Base-by-base conservation (phyloP, 192 early-diverging fungal genomes). In the Spizellomyces punctatus region DNA sequence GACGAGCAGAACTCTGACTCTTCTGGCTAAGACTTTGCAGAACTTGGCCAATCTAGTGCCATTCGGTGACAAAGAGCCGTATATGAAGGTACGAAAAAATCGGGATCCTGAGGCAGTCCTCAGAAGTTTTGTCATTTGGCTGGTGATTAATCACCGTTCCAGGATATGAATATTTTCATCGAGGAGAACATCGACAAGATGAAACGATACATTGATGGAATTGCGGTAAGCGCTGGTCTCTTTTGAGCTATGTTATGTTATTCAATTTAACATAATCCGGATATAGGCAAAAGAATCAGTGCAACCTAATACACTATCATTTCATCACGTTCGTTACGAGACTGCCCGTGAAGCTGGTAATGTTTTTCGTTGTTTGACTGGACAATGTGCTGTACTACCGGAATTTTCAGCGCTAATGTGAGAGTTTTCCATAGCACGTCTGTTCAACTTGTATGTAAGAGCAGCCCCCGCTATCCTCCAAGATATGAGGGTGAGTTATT, bases 11-110 rank as follows among this genome's bases (percentile, higher is more conserved):
- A 82, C 72, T 6, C 64, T 82, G n/a, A 82, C 79, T 0, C 54
- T 82, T 2, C 58, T 81, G 36, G 81, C 80, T 48, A 82, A 82
- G 60, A 77, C 64, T 14, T 47, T 83, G 41, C 81, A 82, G 54
- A 83, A 80, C 48, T 56, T 82, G 16, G 81, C 81, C 4, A 82
- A 82, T 54, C 74, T 82, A 46, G 68, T 71, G 6, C 43, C 67
- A 7, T 82, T 82, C 77, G 77, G 77, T 14, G 62, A 66, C 4
- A 78, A 78, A 59, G 77, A 78, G 68, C 67, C 66, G 57, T 78
- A 66, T 48, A 78, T 78, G 77, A 62, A 47, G 52, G 50, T 54
- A 54, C 50, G 50, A 12, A 4, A 2, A 0, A 12, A 54, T 54
- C 4, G 12, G 50, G 3, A 36, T 36, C 1, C 27, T 36, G 27